Evolutionary conservation across 1,284 basidiomycete genomes (phyloP).

Genomic region (Apiotrichum mycotoxinovorans): DNA sequence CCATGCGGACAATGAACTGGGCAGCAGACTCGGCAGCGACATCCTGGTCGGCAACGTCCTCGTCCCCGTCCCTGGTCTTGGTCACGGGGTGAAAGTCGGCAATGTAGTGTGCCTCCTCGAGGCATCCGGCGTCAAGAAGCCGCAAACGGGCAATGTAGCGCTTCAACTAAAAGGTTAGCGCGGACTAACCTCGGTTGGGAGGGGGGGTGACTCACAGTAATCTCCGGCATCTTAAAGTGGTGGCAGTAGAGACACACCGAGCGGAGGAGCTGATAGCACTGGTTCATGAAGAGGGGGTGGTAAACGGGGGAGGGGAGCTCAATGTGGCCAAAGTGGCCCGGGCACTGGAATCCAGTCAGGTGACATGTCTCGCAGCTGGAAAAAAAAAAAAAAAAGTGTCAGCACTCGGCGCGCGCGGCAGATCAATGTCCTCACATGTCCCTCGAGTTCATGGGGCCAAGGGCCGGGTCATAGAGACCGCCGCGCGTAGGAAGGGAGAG

Average conservation of each 20-base stretch:
- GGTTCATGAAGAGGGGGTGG: conserved; percentile 93
- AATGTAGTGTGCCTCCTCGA: conserved; percentile 74
- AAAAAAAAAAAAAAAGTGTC: too few relatives aligned
- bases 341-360: conserved; percentile 87
- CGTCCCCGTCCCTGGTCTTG: conserved; percentile 39
- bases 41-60: conserved; percentile 46
- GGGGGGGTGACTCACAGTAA: conserved; percentile 59
- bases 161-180: conserved; percentile 57
- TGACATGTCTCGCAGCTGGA: conserved; percentile 87
- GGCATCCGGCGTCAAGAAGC: conserved; percentile 84
- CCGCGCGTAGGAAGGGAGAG: conserved; percentile 86
- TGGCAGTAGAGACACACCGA: conserved; percentile 96
- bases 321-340: conserved; percentile 99
- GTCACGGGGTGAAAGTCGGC: conserved; percentile 57
- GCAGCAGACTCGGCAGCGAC: conserved; percentile 54
- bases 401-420: not conserved
- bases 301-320: conserved; percentile 93
- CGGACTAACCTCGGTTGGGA: too few relatives aligned
- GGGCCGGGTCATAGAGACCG: conserved; percentile 91
- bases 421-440: conserved; percentile 94
- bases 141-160: conserved; percentile 83
- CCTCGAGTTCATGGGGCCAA: conserved; percentile 81
- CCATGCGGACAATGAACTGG: conserved; percentile 68
- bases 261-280: conserved; percentile 83
- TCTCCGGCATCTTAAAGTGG: conserved; percentile 75